Evolutionary conservation across 352 stramenopile genomes (phyloP), one percentile per base, ranked within the genome.

Genomic region (Phytopythium delawarense): DNA sequence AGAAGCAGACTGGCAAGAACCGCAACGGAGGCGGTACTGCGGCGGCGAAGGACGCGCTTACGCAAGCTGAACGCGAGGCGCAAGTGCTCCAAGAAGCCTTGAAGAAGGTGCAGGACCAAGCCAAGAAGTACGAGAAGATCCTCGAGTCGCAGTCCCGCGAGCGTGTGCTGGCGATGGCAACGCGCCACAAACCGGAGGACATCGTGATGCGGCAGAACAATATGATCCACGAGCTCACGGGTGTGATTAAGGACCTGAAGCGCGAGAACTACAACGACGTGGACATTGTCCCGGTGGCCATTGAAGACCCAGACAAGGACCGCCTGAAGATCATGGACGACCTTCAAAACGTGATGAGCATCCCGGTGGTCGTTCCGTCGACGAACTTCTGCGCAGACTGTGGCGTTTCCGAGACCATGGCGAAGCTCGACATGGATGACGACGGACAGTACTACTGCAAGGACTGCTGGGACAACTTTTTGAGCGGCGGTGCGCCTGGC

Each of bases 381-480:
- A 74, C 69, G 37, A 95, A 95, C 58, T 91, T 85, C 57, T 95
- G 86, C 59, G 83, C 83, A 46, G 84, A 93, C 20, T 95, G 86
- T 61, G 79, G 83, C 30, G 72, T 83, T 2, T 89, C 81, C 2
- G 86, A 95, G 67, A 83, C 87, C 30, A 79, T 91, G 50, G 87
- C 76, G 0, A 84, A 85, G 70, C 72, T 93, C 13, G 81, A 92
- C 46, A 76, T 91, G 51, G 87, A 96, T 63, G 83, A 89, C 37
- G 84, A 96, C 50, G 84, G 84, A 0, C 76, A 93, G 53, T 91
- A 88, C 65, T 96, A 96, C 66, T 96, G 87, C 74, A 91, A 89
- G 59, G 87, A 91, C 63, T 96, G 87, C 55, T 96, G 84, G 85
- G 84, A 92, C 45, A 90, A 93, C 52, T 96, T 91, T 57, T 72